Evolutionary conservation across 176 grass and related monocot genomes (phyloP), one percentile per base, ranked within the genome.

Genomic region (Raddia distichophylla): DNA sequence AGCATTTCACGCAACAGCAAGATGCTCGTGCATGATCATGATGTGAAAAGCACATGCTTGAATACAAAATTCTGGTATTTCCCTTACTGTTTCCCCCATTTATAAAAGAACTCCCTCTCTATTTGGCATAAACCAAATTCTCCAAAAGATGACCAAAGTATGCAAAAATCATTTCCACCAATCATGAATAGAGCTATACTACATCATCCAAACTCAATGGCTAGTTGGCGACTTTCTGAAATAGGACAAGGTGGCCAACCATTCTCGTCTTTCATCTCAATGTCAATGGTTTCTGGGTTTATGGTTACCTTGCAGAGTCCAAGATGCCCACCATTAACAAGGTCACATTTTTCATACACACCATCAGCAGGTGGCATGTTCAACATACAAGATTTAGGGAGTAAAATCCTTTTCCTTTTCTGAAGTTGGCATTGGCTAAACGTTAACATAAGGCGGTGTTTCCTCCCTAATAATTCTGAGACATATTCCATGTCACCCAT

Each of bases 401-500:
- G 6, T 11, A 64, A 13, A 75, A 92, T 84, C 59, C 14, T 74
- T 75, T 81, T 82, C 61, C 42, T 64, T 73, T 77, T 76, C 51
- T 72, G 82, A 50, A 90, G 69, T 33, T 76, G 78, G 50, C 34
- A 61, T n/a, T 83, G 83, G 34, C 80, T 75, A 74, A 91, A 77
- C 20, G 59, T 75, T 82, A 97, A 55, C 62, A 94, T 37, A 82
- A 97, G 89, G 18, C 94, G 91, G 73, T 97, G 94, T 83, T 89
- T 97, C 80, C 94, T 86, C 68, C 94, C 94, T 60, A 95, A 75
- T 69, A 95, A 88, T 60, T 95, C 82, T 8, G 67, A 87, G 20
- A 90, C 93, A 44, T 92, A 92, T 72, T 91, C 84, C 69, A 95
- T 95, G 70, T 91, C 89, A 46, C 92, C 92, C 64, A 91, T 82